Base-by-base conservation (phyloP, 2,329 filamentous ascomycete species). In the Calonectria pauciramosa region DNA sequence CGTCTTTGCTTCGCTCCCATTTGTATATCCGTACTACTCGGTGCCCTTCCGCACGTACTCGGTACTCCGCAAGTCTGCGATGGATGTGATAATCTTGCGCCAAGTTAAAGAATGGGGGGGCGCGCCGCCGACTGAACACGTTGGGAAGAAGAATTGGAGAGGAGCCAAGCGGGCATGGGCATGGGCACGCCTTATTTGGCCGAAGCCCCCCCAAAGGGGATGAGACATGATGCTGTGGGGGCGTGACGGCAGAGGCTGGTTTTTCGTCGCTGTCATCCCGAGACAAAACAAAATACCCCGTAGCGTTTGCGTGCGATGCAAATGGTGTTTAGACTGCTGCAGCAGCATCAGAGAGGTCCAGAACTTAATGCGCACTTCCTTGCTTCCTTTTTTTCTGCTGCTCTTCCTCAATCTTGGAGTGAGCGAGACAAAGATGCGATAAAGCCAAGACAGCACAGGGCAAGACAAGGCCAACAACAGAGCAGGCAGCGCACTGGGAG, bases 181-280 rank as follows among this genome's bases (percentile, higher is more conserved):
- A 65, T 44, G 47, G 36, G 49, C 38, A 56, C 20, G 60, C 38
- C 41, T 34, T 54, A 65, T 73, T 73, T 56, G 26, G 44, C 49
- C 44, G 66, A 54, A 60, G 26, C 30, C 51, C 18, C 28, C 32
- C n/a, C 14, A 54, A 41, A 63, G 38, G 60, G 70, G 63, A 60
- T 52, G 51, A 38, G 30, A 26, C 30, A 52, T 28, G 32, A 16
- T 47, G 60, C 44, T 44, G 51, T 52, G 51, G 70, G 73, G 66
- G 70, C 49, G 32, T 65, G 73, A 54, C 63, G 73, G 67, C 66
- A 73, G 70, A 67, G 71, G 73, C 73, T 70, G 69, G 34, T n/a
- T 38, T 52, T 68, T 73, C 38, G 49, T 68, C 44, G 32, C 56
- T 71, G 56, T 51, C 41, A 72, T 69, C 69, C 74, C 73, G 74